A percentile compares a stretch with the other conserved stretches of the same genome.
phyloP scores from a whole-genome alignment of 768 basidiomycete genomes.

The Flagelloscypha sp. region DNA sequence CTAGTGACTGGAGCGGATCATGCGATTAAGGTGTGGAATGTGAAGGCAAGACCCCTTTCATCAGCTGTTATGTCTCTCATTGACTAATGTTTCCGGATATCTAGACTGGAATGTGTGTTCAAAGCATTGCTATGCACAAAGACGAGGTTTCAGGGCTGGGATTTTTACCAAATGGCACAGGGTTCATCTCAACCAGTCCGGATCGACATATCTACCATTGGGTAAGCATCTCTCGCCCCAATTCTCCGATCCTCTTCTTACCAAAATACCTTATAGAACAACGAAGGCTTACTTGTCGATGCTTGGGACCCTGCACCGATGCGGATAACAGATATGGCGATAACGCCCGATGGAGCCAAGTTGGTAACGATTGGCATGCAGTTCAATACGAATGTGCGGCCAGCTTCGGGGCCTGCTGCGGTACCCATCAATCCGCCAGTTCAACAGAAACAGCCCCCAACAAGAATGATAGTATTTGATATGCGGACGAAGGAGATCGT shows the following conservation, averaged over 20 bases:
- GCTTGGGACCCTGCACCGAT: constrained; percentile 65
- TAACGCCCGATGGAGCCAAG: constrained; percentile 77
- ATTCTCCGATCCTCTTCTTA: constrained; percentile 7
- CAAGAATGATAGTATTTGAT: constrained; percentile 74
- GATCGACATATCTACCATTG: constrained; percentile 80
- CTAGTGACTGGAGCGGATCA: constrained; percentile 80
- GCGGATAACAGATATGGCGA: constrained; percentile 78
- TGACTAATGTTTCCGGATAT: constrained; percentile 10
- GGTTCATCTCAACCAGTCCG: constrained; percentile 83
- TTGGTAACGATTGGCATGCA: constrained; percentile 81
- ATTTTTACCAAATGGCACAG: constrained; percentile 84
- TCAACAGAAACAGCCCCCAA: too few relatives aligned
- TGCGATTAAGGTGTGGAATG: constrained; percentile 82
- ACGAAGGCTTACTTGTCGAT: constrained; percentile 63
- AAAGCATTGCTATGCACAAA: constrained; percentile 59
- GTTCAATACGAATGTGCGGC: constrained; percentile 22
- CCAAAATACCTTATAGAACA: constrained; percentile 41
- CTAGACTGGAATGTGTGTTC: constrained; percentile 69
- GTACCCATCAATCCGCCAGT: neutral
- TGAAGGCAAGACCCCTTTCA: constrained; percentile 47
- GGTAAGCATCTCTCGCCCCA: constrained; percentile 38
- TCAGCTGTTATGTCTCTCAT: constrained; percentile 4
- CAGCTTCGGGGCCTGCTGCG: too few relatives aligned
- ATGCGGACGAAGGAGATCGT: constrained; percentile 58
- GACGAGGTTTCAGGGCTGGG: constrained; percentile 81